Conservation (phyloP, 1,139 yeast species). For the Pichia sp. region DNA sequence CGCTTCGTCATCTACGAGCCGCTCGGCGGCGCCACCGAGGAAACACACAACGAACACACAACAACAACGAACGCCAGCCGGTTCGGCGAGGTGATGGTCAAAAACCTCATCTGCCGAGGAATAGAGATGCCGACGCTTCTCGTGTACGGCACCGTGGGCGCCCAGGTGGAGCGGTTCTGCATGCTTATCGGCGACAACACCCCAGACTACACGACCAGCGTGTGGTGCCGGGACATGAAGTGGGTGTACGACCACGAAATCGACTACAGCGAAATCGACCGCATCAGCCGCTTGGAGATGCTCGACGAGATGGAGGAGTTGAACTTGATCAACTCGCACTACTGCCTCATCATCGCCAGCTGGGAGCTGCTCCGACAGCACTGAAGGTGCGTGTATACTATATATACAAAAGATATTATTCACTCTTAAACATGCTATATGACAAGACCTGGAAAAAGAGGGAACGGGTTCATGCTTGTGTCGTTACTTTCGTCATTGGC, state of each 20-base stretch:
- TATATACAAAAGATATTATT: background rate
- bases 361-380: slow-evolving; percentile 21
- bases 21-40: slow-evolving; percentile 44
- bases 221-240: slow-evolving; percentile 53
- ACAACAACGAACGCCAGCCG: slow-evolving; percentile 22
- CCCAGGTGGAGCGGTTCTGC: slow-evolving; percentile 41
- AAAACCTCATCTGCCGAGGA: slow-evolving; percentile 66
- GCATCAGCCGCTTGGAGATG: slow-evolving; percentile 66
- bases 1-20: slow-evolving; percentile 78
- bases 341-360: slow-evolving; percentile 47
- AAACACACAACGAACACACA: background rate
- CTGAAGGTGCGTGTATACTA: background rate
- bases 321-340: slow-evolving; percentile 68
- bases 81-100: slow-evolving; percentile 80
- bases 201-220: slow-evolving; percentile 17
- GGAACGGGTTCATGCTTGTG: background rate
- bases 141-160: slow-evolving; percentile 45
- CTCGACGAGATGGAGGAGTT: slow-evolving; percentile 91
- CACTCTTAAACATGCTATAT: background rate
- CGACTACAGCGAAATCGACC: slow-evolving; percentile 39
- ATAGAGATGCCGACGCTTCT: slow-evolving; percentile 64
- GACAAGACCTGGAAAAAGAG: slow-evolving; percentile 1
- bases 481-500: too few relatives aligned
- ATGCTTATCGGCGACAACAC: slow-evolving; percentile 21
- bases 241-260: slow-evolving; percentile 60